Conservation (phyloP, 2,329 filamentous ascomycete genomes). For the Plectosphaerella sp. region DNA sequence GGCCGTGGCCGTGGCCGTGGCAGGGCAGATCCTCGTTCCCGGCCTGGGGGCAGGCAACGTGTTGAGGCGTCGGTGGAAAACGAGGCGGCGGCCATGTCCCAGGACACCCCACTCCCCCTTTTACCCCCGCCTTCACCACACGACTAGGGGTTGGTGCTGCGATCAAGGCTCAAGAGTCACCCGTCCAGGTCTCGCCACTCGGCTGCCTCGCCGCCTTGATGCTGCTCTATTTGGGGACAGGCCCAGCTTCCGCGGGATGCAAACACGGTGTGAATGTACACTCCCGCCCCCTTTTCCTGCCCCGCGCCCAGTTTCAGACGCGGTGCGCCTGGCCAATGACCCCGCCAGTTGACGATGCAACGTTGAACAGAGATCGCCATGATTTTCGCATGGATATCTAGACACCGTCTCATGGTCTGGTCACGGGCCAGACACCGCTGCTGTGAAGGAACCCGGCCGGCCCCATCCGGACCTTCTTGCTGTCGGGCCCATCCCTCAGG, state of each 20-base stretch:
- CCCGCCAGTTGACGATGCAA: conserved; percentile 10
- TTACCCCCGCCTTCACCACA: no score
- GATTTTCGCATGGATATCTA: background rate
- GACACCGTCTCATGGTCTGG: background rate
- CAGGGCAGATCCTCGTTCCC: no score
- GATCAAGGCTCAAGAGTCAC: no score
- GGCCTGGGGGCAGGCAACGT: background rate
- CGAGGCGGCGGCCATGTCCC: background rate
- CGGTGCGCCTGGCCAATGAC: background rate
- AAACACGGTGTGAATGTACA: conserved; percentile 10
- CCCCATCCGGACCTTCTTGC: no score
- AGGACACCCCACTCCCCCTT: background rate
- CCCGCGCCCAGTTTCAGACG: conserved; percentile 9
- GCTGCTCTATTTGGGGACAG: background rate
- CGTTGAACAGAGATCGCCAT: conserved; percentile 12
- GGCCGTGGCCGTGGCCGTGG: no score
- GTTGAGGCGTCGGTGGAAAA: background rate
- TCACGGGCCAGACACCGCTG: no score
- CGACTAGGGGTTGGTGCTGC: no score
- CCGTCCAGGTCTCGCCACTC: no score
- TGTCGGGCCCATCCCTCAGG: no score
- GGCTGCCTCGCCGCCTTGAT: no score
- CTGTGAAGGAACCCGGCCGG: no score
- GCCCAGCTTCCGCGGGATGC: background rate
- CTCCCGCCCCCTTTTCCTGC: conserved; percentile 7